Percentiles rank a stretch among this genome's conserved stretches.
Conservation (phyloP, 441 rosid genomes). For the Sinapis alba region DNA sequence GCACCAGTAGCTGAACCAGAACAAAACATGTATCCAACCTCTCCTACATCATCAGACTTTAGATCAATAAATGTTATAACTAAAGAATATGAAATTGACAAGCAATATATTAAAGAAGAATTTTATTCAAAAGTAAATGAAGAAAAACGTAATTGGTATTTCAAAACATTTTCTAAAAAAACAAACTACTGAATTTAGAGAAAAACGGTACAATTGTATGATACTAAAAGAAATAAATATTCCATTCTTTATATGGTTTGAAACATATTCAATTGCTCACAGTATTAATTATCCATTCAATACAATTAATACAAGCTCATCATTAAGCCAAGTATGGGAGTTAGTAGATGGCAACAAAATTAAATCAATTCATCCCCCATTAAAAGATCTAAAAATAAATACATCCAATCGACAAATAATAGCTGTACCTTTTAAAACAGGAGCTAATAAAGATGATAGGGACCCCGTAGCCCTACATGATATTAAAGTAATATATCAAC, state of each 20-base stretch:
- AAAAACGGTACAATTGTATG: neutral
- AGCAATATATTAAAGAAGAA: no score
- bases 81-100: no score
- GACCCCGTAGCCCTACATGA: neutral
- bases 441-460: neutral
- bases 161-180: no score
- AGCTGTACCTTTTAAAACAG: no score
- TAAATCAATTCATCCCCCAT: neutral
- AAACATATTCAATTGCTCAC: neutral
- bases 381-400: no score
- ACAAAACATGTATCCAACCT: no score
- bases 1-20: no score
- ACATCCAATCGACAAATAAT: neutral
- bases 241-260: neutral
- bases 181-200: no score
- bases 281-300: neutral
- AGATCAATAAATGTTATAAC: no score
- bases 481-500: neutral
- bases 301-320: neutral
- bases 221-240: neutral
- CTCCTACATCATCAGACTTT: no score
- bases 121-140: no score
- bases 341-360: neutral
- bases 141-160: no score
- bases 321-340: neutral